Evolutionary conservation across 768 basidiomycete species (phyloP).

Genomic region (Galerina sulciceps): DNA sequence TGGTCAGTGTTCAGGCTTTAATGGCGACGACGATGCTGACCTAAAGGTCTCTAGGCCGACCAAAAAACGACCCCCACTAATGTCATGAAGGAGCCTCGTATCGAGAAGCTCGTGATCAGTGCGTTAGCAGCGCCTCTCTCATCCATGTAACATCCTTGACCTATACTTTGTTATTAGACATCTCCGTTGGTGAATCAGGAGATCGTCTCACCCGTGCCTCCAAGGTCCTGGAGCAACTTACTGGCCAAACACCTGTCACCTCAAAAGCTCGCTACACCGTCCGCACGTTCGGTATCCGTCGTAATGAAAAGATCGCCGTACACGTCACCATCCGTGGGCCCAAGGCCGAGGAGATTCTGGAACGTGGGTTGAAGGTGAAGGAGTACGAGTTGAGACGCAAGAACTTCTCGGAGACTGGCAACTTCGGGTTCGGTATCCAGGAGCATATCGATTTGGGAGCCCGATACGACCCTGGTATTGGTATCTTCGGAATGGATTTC

Average conservation of each 20-base stretch:
- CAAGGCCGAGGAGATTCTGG: constrained; percentile 99
- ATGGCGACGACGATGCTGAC: constrained; percentile 12
- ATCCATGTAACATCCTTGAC: neutral
- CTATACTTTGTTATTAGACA: constrained; percentile 61
- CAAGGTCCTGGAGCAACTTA: constrained; percentile 99
- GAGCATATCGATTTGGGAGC: constrained; percentile 99
- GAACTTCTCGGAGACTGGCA: constrained; percentile 98
- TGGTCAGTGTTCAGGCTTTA: constrained; percentile 34
- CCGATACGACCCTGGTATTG: constrained; percentile 96
- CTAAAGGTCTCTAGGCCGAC: constrained; percentile 65
- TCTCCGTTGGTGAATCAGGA: constrained; percentile 99
- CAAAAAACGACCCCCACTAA: constrained; percentile 88
- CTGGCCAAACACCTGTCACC: constrained; percentile 98
- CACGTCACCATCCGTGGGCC: constrained; percentile 99
- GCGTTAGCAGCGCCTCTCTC: constrained; percentile 40
- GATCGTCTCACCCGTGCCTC: constrained; percentile 98
- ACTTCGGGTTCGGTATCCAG: constrained; percentile 99
- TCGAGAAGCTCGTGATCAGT: constrained; percentile 99
- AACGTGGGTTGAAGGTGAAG: constrained; percentile 99
- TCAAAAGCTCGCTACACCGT: constrained; percentile 99
- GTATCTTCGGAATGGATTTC: constrained; percentile 99
- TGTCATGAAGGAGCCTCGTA: constrained; percentile 94
- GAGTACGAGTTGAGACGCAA: constrained; percentile 97
- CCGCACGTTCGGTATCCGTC: constrained; percentile 97
- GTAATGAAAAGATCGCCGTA: constrained; percentile 99